These are phyloP conservation scores for Pichia nanzhaoensis DNA, from an alignment of 805 yeast genomes.

Conservation along the genomic window DNA sequence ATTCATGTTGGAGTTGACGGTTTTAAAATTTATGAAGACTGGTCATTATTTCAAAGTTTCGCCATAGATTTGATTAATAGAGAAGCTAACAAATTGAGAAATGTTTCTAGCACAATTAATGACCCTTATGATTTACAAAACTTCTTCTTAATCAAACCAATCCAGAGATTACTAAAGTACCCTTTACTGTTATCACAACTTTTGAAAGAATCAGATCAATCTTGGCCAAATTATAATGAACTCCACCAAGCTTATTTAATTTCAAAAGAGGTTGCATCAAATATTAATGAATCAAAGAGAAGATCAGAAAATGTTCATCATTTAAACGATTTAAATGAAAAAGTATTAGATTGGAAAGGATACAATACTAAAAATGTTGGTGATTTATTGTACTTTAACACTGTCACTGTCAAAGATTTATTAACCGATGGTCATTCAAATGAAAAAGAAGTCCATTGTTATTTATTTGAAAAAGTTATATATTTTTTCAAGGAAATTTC, in stretches of 20 bases:
- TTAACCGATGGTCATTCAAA: constrained; percentile 44
- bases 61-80: constrained; percentile 75
- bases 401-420: constrained; percentile 59
- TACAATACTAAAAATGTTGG: constrained; percentile 77
- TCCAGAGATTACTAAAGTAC: constrained; percentile 93
- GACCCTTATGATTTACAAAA: constrained; percentile 87
- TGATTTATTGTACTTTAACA: constrained; percentile 69
- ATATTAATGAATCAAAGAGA: constrained; percentile 91
- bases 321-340: constrained; percentile 58
- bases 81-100: constrained; percentile 51
- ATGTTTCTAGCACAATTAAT: constrained; percentile 56
- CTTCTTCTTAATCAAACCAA: constrained; percentile 85
- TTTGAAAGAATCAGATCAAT: constrained; percentile 52
- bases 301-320: constrained; percentile 77
- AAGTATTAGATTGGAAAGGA: constrained; percentile 91
- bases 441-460: constrained; percentile 86
- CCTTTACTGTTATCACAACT: constrained; percentile 78
- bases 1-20: constrained; percentile 73
- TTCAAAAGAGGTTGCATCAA: constrained; percentile 76
- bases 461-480: constrained; percentile 66
- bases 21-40: constrained; percentile 85
- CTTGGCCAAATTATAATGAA: constrained; percentile 56
- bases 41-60: constrained; percentile 85
- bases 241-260: constrained; percentile 62
- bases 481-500: constrained; percentile 57